These are phyloP conservation scores for Hymenotorrendiella dingleyae DNA, from an alignment of 2,329 filamentous ascomycete species.

Conservation along the genomic window DNA sequence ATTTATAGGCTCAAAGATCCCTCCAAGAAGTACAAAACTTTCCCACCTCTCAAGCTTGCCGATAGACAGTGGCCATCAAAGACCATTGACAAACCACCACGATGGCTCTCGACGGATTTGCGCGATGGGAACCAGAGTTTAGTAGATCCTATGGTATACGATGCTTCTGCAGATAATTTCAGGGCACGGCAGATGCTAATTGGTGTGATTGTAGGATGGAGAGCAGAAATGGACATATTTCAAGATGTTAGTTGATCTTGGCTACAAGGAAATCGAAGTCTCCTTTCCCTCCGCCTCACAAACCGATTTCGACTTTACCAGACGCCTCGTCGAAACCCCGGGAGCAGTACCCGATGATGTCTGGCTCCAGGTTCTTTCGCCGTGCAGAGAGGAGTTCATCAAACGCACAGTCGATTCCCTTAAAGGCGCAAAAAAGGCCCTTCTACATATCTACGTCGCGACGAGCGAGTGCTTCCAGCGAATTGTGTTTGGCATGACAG, in stretches of 20 bases:
- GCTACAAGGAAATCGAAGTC: constrained; percentile 97
- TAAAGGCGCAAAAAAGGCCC: constrained; percentile 83
- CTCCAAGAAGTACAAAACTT: constrained; percentile 67
- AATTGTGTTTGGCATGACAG: constrained; percentile 82
- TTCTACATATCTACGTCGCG: constrained; percentile 92
- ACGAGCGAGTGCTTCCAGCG: constrained; percentile 93
- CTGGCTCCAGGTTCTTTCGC: constrained; percentile 84
- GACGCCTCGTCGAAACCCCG: constrained; percentile 77
- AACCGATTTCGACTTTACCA: constrained; percentile 93
- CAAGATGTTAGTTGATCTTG: constrained; percentile 84
- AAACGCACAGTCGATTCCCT: constrained; percentile 82
- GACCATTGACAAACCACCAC: constrained; percentile 71
- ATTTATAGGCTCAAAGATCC: constrained; percentile 63
- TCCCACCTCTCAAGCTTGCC: constrained; percentile 51
- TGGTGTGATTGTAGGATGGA: constrained; percentile 56
- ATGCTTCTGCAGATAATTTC: not conserved
- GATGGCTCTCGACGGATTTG: constrained; percentile 86
- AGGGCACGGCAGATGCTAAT: constrained; percentile 3
- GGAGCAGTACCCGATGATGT: constrained; percentile 83
- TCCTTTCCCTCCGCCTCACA: constrained; percentile 93
- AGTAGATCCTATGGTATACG: constrained; percentile 80
- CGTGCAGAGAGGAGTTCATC: constrained; percentile 89
- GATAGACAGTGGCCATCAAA: constrained; percentile 53
- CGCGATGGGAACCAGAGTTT: constrained; percentile 93
- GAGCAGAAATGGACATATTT: constrained; percentile 96